Evolutionary conservation across 2,329 filamentous ascomycete species (phyloP).

Genomic region (Rutstroemia sp.): DNA sequence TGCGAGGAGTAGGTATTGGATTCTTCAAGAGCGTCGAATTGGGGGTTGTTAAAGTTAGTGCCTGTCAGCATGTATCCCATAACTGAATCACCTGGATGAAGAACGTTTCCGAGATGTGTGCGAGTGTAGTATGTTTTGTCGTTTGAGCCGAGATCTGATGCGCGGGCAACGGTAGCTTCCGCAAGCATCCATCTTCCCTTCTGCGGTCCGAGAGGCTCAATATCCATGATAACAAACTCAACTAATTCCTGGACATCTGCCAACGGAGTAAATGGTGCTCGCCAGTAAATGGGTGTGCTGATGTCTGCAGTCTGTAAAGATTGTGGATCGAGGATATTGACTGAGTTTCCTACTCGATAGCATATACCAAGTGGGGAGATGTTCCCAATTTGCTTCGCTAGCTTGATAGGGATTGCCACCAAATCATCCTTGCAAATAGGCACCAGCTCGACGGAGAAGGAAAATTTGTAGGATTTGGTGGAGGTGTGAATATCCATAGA

Average conservation of each 20-base stretch:
- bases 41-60: slow-evolving; percentile 84
- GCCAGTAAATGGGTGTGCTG: slow-evolving; percentile 79
- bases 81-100: slow-evolving; percentile 84
- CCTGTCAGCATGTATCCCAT: slow-evolving; percentile 90
- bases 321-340: slow-evolving; percentile 84
- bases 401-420: slow-evolving; percentile 82
- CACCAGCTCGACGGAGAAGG: slow-evolving; percentile 80
- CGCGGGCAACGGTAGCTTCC: slow-evolving; percentile 81
- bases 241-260: slow-evolving; percentile 78
- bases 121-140: slow-evolving; percentile 83
- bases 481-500: slow-evolving; percentile 89
- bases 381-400: slow-evolving; percentile 82
- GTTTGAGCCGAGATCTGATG: slow-evolving; percentile 79
- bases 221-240: slow-evolving; percentile 93
- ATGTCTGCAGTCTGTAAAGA: slow-evolving; percentile 90
- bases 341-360: slow-evolving; percentile 77
- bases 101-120: slow-evolving; percentile 79
- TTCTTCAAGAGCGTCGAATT: slow-evolving; percentile 76
- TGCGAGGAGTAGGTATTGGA: slow-evolving; percentile 67
- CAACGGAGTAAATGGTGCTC: slow-evolving; percentile 75
- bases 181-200: slow-evolving; percentile 79
- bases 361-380: slow-evolving; percentile 83
- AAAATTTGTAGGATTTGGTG: slow-evolving; percentile 90
- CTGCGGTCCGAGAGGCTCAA: slow-evolving; percentile 67
- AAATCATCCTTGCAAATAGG: slow-evolving; percentile 97